Percentiles rank a stretch among this genome's conserved stretches.
Conservation (phyloP, 441 rosid species). For the Biscutella laevigata region DNA sequence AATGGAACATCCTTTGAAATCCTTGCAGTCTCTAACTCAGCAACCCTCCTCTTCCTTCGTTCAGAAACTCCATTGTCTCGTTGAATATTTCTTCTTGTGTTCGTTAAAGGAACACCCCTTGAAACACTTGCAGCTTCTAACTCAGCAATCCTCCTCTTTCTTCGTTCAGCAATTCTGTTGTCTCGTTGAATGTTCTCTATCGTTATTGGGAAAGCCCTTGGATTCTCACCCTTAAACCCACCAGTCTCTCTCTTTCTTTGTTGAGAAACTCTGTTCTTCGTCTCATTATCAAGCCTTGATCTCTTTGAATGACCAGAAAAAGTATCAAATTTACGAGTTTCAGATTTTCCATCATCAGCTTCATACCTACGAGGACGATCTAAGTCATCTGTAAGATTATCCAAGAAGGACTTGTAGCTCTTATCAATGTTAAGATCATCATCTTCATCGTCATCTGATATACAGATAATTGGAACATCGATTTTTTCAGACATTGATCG, state of each 20-base stretch:
- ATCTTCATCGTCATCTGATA: constrained; percentile 10
- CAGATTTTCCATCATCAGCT: not conserved
- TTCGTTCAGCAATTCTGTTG: constrained; percentile 12
- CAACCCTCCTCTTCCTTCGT: constrained; percentile 11
- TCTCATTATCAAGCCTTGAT: not conserved
- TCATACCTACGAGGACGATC: no score
- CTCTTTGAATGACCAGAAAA: not conserved
- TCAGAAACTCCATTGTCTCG: constrained; percentile 9
- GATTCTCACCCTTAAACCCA: not conserved
- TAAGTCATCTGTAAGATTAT: no score
- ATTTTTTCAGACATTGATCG: not conserved
- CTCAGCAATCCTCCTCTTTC: constrained; percentile 9
- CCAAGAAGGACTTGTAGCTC: constrained; percentile 8
- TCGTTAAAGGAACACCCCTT: not conserved
- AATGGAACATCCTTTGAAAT: not conserved
- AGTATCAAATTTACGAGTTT: constrained; percentile 4
- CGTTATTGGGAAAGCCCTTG: not conserved
- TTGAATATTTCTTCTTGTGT: not conserved
- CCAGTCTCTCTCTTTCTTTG: not conserved
- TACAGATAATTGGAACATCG: constrained; percentile 13
- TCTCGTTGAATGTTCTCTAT: constrained; percentile 7
- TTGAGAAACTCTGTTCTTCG: constrained; percentile 9
- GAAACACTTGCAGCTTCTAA: not conserved
- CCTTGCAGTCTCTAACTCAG: not conserved
- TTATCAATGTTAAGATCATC: not conserved